Evolutionary conservation across 176 grass and related monocot genomes (phyloP), one percentile per base, ranked within the genome.

Genomic region (Triticum monococcum): DNA sequence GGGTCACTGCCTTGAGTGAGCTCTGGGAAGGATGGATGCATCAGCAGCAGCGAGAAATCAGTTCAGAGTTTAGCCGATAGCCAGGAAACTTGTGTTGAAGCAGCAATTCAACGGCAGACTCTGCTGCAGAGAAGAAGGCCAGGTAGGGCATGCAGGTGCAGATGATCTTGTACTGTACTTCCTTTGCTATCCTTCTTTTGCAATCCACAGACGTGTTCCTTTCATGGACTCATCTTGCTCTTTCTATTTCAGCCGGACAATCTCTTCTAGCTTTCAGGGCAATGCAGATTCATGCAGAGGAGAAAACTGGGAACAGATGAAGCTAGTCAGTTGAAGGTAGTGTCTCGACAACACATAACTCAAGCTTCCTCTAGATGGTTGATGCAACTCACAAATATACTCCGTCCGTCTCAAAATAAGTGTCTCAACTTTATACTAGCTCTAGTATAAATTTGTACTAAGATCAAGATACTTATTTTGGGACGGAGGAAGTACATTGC

Each of bases 261-360:
- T 41, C 11, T 48, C 54, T 61, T 63, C 57, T 45, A 74, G 17
- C 31, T 25, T 75, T 43, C 38, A 33, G 40, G 26, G 59, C 56
- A 23, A 24, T 75, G 70, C 57, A 65, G 59, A 59, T 65, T 65
- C 40, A 17, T 18, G 62, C 23, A 26, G 38, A 75, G 24, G 59
- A 50, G 30, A 33, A 31, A 77, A 48, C n/a, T 36, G 59, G 37
- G 40, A 50, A 14, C 33, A 50, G 13, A 0, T 50, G 1, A 31
- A 79, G 77, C 52, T 86, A 86, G 22, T 45, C 1, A 50, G 46
- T 0, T 61, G 14, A 31, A 79, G 77, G 77, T 86, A 86, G 22
- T 45, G 69, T 50, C 33, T 62, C 5, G 7, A 23, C 43, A 70
- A 37, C 33, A 70, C 67, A n/a, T 37, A 30, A 14, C 10, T 64